These are phyloP conservation scores for Capronia epimyces DNA, from an alignment of 2,329 filamentous ascomycete species.

Conservation along the genomic window DNA sequence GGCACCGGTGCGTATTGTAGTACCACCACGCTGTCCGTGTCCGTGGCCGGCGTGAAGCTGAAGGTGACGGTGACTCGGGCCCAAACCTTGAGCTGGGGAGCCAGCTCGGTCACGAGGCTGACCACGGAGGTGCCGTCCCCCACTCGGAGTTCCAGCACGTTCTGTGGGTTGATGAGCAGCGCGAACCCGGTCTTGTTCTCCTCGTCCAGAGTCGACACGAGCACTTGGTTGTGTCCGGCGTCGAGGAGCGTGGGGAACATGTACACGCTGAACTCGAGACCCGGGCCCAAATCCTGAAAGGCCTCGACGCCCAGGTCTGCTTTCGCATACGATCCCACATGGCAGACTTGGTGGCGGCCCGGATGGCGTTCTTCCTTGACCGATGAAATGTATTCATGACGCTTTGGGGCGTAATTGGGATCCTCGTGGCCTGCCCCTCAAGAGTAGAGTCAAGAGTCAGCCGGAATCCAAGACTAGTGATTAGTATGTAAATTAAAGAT, in stretches of 20 bases:
- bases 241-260: constrained; percentile 6
- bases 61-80: no score
- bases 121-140: background rate
- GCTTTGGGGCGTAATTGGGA: background rate
- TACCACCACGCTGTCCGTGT: no score
- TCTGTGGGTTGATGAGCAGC: constrained; percentile 7
- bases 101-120: no score
- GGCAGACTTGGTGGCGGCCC: no score
- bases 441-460: background rate
- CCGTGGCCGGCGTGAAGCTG: no score
- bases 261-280: constrained; percentile 3
- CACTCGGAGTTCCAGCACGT: constrained; percentile 8
- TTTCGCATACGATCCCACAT: background rate
- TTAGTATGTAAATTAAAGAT: no score
- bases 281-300: background rate
- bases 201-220: constrained; percentile 17
- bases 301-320: background rate
- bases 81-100: no score
- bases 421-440: background rate
- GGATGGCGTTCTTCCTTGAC: no score
- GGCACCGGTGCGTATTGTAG: no score
- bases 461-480: no score
- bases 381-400: no score
- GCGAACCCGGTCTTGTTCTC: constrained; percentile 15
- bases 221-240: constrained; percentile 6